A percentile compares a stretch with the other conserved stretches of the same genome.
Conservation (phyloP, 2,329 filamentous ascomycete species). For the Ceratocystis eucalypticola region DNA sequence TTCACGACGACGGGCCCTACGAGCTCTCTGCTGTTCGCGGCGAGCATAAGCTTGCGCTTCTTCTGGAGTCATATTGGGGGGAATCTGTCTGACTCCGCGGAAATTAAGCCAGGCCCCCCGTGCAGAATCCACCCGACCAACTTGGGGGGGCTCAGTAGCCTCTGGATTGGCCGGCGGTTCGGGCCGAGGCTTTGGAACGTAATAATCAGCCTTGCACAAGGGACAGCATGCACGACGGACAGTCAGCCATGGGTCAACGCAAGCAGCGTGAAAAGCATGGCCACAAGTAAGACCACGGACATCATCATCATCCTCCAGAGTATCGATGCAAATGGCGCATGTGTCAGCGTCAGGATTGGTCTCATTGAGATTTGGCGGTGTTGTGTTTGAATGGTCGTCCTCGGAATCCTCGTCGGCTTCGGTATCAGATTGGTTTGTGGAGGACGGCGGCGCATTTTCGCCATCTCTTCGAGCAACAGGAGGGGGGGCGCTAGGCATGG, state of each 20-base stretch:
- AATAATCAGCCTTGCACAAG: slow-evolving; percentile 96
- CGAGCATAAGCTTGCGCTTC: slow-evolving; percentile 8
- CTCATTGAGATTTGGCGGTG: slow-evolving; percentile 58
- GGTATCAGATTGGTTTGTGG: slow-evolving; percentile 23
- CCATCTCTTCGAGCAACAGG: slow-evolving; percentile 12
- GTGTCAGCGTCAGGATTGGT: slow-evolving; percentile 62
- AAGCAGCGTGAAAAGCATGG: slow-evolving; percentile 95
- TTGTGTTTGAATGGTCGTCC: slow-evolving; percentile 72
- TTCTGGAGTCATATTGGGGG: slow-evolving; percentile 25
- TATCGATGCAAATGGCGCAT: slow-evolving; percentile 93
- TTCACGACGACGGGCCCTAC: slow-evolving; percentile 14
- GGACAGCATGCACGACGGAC: slow-evolving; percentile 89
- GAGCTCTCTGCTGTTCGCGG: slow-evolving; percentile 15
- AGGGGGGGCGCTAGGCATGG: slow-evolving; percentile 7
- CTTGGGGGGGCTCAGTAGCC: slow-evolving; percentile 25
- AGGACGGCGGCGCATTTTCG: neutral
- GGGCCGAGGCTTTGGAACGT: slow-evolving; percentile 76
- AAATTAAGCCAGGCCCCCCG: slow-evolving; percentile 30
- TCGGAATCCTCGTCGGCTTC: slow-evolving; percentile 54
- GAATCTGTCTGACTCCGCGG: slow-evolving; percentile 24
- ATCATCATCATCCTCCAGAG: slow-evolving; percentile 87
- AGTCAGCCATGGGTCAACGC: slow-evolving; percentile 92
- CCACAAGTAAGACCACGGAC: slow-evolving; percentile 87
- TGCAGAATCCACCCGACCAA: slow-evolving; percentile 36
- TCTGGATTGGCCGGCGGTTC: slow-evolving; percentile 26